Evolutionary conservation across 2,329 filamentous ascomycete genomes (phyloP).

Genomic region (Alternaria longipes): DNA sequence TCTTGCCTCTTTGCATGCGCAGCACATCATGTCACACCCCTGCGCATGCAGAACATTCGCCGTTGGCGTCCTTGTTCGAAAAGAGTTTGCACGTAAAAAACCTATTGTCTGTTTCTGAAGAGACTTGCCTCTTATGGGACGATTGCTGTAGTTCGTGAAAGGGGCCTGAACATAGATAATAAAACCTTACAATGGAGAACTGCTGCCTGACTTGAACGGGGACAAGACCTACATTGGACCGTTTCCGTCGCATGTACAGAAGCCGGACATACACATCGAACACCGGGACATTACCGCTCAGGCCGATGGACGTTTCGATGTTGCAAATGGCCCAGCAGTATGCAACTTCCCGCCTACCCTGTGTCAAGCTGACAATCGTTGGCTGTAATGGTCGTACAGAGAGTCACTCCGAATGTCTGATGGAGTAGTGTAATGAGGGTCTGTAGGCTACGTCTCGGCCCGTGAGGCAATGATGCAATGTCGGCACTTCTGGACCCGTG

Average conservation of each 20-base stretch:
- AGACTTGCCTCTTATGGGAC: constrained; percentile 14
- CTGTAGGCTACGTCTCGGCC: constrained; percentile 25
- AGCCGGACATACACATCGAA: constrained; percentile 26
- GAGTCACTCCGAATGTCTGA: constrained; percentile 30
- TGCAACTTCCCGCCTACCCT: constrained; percentile 38
- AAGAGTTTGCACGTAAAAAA: constrained; percentile 34
- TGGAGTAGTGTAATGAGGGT: constrained; percentile 29
- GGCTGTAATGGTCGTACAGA: constrained; percentile 37
- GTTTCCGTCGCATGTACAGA: constrained; percentile 33
- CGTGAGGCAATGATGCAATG: constrained; percentile 23
- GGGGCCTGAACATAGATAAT: background rate
- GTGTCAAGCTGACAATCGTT: constrained; percentile 29
- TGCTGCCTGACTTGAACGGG: background rate
- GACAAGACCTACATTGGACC: background rate
- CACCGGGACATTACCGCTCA: constrained; percentile 1
- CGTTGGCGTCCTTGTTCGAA: constrained; percentile 10
- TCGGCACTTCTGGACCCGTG: constrained; percentile 25
- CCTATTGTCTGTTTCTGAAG: constrained; percentile 1
- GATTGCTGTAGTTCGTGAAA: background rate
- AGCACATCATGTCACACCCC: constrained; percentile 21
- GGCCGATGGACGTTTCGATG: constrained; percentile 19
- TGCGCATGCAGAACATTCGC: constrained; percentile 11
- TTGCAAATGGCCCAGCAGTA: constrained; percentile 26
- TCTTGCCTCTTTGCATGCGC: constrained; percentile 25
- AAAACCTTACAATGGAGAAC: background rate